Percentiles rank a stretch among this genome's conserved stretches.
These are phyloP conservation scores for Fimicolochytrium jonesii DNA, from an alignment of 192 early-diverging fungal species.

Conservation along the genomic window DNA sequence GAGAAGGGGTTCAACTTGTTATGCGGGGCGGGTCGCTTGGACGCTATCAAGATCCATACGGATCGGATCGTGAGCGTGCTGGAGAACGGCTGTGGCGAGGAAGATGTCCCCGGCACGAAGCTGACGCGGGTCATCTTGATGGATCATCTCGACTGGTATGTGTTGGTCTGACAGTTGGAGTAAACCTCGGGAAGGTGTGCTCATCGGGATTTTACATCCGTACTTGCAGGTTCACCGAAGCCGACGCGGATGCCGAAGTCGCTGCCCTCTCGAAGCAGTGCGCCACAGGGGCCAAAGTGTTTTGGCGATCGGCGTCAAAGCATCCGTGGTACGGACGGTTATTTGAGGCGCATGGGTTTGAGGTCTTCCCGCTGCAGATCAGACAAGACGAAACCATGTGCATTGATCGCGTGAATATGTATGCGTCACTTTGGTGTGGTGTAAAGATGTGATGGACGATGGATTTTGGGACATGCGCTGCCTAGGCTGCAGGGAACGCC, in stretches of 20 bases:
- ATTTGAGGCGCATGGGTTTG: slow-evolving; percentile 69
- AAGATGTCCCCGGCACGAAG: too few relatives aligned
- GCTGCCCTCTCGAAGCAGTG: slow-evolving; percentile 56
- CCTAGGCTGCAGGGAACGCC: too few relatives aligned
- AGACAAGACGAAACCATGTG: slow-evolving; percentile 59
- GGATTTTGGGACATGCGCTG: too few relatives aligned
- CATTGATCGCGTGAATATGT: slow-evolving; percentile 85
- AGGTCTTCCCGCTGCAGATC: slow-evolving; percentile 62
- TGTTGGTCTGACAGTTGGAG: too few relatives aligned
- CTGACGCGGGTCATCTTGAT: slow-evolving; percentile 74
- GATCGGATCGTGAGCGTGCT: slow-evolving; percentile 71
- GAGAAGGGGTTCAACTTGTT: slow-evolving; percentile 62
- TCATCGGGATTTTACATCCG: too few relatives aligned
- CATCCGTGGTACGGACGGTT: slow-evolving; percentile 76
- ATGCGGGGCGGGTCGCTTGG: slow-evolving; percentile 38
- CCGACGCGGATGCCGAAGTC: slow-evolving; percentile 70
- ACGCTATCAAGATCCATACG: slow-evolving; percentile 77
- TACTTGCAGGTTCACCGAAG: slow-evolving; percentile 59
- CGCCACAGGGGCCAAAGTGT: slow-evolving; percentile 62
- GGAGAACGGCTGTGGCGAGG: slow-evolving; percentile 51
- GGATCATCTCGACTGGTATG: slow-evolving; percentile 93
- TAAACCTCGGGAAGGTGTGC: too few relatives aligned
- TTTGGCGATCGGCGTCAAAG: slow-evolving; percentile 77
- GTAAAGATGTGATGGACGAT: slow-evolving; percentile 20
- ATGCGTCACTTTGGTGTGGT: slow-evolving; percentile 48